Base-by-base conservation (phyloP, 116 monocot species). In the Posidonia oceanica region DNA sequence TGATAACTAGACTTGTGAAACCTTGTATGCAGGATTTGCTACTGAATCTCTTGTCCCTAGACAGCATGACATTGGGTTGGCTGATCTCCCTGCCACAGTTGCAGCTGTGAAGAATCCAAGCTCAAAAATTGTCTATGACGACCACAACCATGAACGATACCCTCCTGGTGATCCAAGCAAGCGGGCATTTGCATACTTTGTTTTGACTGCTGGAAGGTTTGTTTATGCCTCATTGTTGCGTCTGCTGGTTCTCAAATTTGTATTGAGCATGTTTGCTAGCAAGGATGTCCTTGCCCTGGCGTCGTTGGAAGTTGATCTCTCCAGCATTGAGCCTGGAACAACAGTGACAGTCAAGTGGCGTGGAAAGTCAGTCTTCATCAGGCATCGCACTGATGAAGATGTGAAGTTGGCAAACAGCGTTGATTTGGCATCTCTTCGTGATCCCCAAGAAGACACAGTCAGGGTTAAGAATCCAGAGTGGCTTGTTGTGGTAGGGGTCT, bases 281-380 rank as follows among this genome's bases (percentile, higher is more conserved):
- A 90, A 90, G 71, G 91, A 91, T 59, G 91, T 91, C 3, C 90
- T 94, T 12, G 88, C 88, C 39, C 72, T 91, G 4, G 88, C 90
- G 39, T 87, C 90, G 10, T 41, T 94, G 14, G 94, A 94, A 72
- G 94, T 94, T n/a, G 90, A 94, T 51, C 87, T 90, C 68, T 90
- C 90, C 5, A 82, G 76, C 78, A 94, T 94, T 23, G 90, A 94
- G 36, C 87, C 87, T 0, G 90, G 94, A 0, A 67, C 76, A 55
- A 94, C 90, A 0, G 94, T 94, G 55, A 94, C 87, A 0, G 90
- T 94, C 29, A 94, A 94, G 75, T 94, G 94, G 94, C 83, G 90
- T 36, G 90, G 94, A 7, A 94, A 94, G 77, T 90, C 94, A 1
- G 94, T 94, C 0, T 94, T 94, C 70, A 90, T 94, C 36, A 76